Evolutionary conservation across 441 rosid species (phyloP), one percentile per base, ranked within the genome.

Genomic region (Populus tomentosa): DNA sequence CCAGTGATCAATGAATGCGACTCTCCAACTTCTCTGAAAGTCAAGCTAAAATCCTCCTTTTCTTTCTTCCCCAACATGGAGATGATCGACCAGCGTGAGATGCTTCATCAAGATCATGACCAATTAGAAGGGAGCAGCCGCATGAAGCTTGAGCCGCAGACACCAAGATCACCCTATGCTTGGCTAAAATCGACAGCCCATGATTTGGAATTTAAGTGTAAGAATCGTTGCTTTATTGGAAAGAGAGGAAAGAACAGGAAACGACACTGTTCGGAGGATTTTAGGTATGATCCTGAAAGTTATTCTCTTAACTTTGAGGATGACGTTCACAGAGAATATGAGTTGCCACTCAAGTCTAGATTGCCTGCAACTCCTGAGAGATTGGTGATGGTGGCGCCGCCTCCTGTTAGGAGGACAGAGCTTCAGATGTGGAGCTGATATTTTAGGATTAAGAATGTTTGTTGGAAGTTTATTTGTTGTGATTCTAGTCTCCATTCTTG

Each of bases 291-390:
- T 75, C 83, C 85, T 3, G 69, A 71, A 77, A 90, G 92, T 50
- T 90, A 88, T 59, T 85, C 87, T 3, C 85, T 89, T 6, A 90
- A 92, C 82, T 92, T 90, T 69, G 90, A 90, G 72, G 92, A 88
- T 6, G 87, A 87, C 0, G 42, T 30, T 23, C 46, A 61, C 63
- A 71, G 78, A 2, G 78, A 85, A 32, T 87, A 80, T 6, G 90
- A 86, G 3, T 63, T 84, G 67, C 84, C 79, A 1, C 79, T 66
- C 75, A 73, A 82, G 59, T 81, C 90, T 2, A 82, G 92, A 82
- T 78, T 90, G 77, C 96, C 87, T 20, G 82, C 78, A 0, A 84
- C 94, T 7, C 96, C 94, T 7, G 75, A 68, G 2, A 26, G 71
- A 74, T 30, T 38, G 20, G n/a, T 77, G 73, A n/a, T n/a, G n/a